Conservation (phyloP, 202 grass and related monocot genomes). For the Dendrocalamus latiflorus region DNA sequence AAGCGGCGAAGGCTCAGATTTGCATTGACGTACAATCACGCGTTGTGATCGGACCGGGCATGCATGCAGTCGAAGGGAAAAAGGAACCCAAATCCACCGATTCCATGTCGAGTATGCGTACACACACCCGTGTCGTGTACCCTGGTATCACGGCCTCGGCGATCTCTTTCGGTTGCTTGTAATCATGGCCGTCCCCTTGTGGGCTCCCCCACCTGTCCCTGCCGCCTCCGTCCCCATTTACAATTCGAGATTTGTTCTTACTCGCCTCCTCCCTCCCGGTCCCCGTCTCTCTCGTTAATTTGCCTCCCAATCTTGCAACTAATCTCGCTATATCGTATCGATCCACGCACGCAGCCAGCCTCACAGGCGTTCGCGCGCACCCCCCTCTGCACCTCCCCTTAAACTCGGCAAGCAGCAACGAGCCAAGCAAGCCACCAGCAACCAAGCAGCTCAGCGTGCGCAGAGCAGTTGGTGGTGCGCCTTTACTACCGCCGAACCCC, state of each 20-base stretch:
- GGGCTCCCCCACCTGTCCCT: not conserved
- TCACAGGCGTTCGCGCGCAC: not conserved
- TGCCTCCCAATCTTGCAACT: not conserved
- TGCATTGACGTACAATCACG: too few relatives aligned
- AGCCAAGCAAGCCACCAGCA: not conserved
- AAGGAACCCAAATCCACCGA: too few relatives aligned
- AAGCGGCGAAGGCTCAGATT: too few relatives aligned
- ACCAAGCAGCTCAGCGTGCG: not conserved
- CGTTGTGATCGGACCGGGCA: not conserved
- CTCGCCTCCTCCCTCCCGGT: not conserved
- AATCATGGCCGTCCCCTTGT: not conserved
- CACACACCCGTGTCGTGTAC: not conserved
- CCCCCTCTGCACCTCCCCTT: not conserved
- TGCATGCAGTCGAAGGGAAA: not conserved
- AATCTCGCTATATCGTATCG: not conserved
- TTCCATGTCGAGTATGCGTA: not conserved
- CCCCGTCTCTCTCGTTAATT: not conserved
- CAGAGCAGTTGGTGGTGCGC: conserved; percentile 34
- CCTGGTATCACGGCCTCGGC: not conserved
- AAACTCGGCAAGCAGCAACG: not conserved
- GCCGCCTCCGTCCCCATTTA: not conserved
- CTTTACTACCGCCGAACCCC: conserved; percentile 35
- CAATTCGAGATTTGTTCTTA: conserved; percentile 34
- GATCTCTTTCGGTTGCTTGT: not conserved
- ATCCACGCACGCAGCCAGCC: not conserved